Conservation (phyloP, 345 rosid genomes). For the Eucalyptus dawsonii region DNA sequence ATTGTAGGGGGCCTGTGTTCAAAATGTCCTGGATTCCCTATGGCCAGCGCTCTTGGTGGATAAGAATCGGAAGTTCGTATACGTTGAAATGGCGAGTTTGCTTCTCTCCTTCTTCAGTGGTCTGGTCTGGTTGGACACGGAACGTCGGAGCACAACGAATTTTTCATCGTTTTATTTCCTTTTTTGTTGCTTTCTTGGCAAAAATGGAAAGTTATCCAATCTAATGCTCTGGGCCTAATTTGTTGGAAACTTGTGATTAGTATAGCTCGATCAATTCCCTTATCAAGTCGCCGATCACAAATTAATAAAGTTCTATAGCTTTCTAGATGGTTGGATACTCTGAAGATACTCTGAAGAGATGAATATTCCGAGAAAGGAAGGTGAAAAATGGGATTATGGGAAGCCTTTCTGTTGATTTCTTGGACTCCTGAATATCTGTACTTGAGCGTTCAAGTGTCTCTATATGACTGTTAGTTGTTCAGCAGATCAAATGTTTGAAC, state of each 20-base stretch:
- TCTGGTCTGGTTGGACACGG: background rate
- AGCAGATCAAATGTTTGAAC: background rate
- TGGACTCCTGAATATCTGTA: background rate
- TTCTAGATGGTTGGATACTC: background rate
- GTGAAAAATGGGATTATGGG: background rate
- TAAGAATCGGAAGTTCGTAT: constrained; percentile 80
- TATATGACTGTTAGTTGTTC: background rate
- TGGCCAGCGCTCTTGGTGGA: constrained; percentile 79
- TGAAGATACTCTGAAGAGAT: background rate
- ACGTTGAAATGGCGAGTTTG: constrained; percentile 65
- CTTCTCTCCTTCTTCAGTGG: background rate
- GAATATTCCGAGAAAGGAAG: background rate
- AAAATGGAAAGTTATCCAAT: background rate
- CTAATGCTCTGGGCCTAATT: background rate
- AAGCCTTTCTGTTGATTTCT: background rate
- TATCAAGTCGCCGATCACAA: background rate
- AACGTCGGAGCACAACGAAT: background rate
- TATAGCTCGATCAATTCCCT: background rate
- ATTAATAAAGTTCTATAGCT: background rate
- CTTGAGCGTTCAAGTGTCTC: background rate
- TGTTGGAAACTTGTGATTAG: background rate
- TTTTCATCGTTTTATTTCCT: background rate
- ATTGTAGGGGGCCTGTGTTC: constrained; percentile 83
- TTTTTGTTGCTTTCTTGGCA: background rate
- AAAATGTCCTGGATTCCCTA: constrained; percentile 86